Percentiles rank a stretch among this genome's conserved stretches.
Conservation (phyloP, 805 yeast species). For the Metschnikowia matae region DNA sequence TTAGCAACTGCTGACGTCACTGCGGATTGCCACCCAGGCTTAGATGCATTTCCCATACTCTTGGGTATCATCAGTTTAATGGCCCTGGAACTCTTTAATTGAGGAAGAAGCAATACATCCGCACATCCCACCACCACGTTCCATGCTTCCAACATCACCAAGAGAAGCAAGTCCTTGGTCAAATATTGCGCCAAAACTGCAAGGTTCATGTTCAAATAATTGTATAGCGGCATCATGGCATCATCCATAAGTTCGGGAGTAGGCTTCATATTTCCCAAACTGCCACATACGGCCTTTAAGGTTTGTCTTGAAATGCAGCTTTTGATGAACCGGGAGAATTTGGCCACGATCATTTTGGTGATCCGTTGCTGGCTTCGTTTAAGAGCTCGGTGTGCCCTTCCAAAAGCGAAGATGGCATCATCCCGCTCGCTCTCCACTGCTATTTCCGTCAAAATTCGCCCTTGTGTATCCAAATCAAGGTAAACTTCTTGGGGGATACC, state of each 20-base stretch:
- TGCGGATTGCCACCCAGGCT: slow-evolving; percentile 40
- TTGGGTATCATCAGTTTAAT: slow-evolving; percentile 25
- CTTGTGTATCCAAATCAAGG: slow-evolving; percentile 63
- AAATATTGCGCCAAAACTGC: slow-evolving; percentile 57
- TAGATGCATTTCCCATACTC: slow-evolving; percentile 6
- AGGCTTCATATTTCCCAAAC: slow-evolving; percentile 41
- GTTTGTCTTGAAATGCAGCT: slow-evolving; percentile 55
- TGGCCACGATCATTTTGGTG: slow-evolving; percentile 65
- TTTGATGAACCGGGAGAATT: slow-evolving; percentile 62
- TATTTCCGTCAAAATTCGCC: slow-evolving; percentile 60
- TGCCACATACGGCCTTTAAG: slow-evolving; percentile 53
- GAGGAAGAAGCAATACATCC: slow-evolving; percentile 71
- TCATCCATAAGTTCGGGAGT: slow-evolving; percentile 50
- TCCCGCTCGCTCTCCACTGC: slow-evolving; percentile 75
- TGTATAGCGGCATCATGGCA: slow-evolving; percentile 69
- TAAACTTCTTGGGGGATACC: slow-evolving; percentile 61
- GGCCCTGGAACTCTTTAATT: slow-evolving; percentile 47
- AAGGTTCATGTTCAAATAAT: slow-evolving; percentile 66
- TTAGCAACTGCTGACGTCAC: slow-evolving; percentile 48
- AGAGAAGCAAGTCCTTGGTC: slow-evolving; percentile 50
- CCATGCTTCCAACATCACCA: slow-evolving; percentile 81
- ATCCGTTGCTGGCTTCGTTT: slow-evolving; percentile 62
- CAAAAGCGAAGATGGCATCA: slow-evolving; percentile 79
- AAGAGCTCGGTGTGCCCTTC: slow-evolving; percentile 66
- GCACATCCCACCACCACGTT: slow-evolving; percentile 61